Evolutionary conservation across 768 basidiomycete species (phyloP), one percentile per base, ranked within the genome.

Genomic region (Kwoniella sp.): DNA sequence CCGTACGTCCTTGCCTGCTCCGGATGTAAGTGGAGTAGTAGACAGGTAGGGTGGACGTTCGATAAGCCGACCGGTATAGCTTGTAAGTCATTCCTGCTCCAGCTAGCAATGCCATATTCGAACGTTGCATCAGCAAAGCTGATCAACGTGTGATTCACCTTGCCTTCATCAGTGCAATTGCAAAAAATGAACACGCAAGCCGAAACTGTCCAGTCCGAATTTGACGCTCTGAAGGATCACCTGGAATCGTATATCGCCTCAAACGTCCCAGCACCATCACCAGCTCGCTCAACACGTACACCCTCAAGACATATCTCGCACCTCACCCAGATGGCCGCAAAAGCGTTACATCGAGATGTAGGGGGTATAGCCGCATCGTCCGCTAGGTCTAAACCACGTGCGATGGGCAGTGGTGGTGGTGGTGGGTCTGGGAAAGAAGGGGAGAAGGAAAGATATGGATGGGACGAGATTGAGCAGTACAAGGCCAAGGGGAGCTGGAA

Each of bases 41-140:
- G 88, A 1, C 88, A 92, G 78, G 87, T 93, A 1, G 91, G 90
- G 0, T 90, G 94, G 74, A 90, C 87, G 12, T 98, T 98, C 70
- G 94, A 97, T 74, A 99, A 98, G 77, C 91, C 94, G 0, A 96
- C 94, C 0, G 93, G 95, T 17, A 85, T 99, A 27, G 93, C 94
- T 64, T 86, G 95, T 95, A 63, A 68, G 87, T 73, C 33, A 24
- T 29, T 25, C 27, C n/a, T 30, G 29, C 19, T 0, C 36, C 21
- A 52, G 5, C 25, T 46, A 50, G 21, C 27, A 30, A n/a, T n/a
- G n/a, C n/a, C n/a, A n/a, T n/a, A n/a, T n/a, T n/a, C n/a, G n/a
- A n/a, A n/a, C n/a, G n/a, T n/a, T n/a, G n/a, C n/a, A n/a, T n/a
- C n/a, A n/a, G n/a, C n/a, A n/a, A n/a, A 55, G 22, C 15, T 27